Evolutionary conservation across 345 rosid genomes (phyloP), one percentile per base, ranked within the genome.

Genomic region (Atalantia buxifolia): DNA sequence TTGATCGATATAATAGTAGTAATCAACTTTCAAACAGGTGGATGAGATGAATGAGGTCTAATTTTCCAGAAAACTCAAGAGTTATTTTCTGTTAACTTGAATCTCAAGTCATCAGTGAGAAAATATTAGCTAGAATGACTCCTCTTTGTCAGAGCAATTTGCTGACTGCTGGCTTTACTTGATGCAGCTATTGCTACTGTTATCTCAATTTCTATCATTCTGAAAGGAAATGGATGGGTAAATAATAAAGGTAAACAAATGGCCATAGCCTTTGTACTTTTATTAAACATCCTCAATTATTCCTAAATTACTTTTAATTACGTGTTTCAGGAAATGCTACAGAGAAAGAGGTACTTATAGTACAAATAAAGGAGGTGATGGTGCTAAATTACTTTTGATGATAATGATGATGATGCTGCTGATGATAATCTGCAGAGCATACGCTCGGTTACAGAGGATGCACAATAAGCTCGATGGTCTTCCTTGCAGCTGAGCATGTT

Each of bases 181-280:
- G 30, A 22, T 56, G 70, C 82, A 84, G 84, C 74, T 68, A 79
- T 79, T 81, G 84, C 83, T 35, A 72, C 84, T 56, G 83, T 79
- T 79, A 57, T 76, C 57, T 76, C 67, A 16, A 73, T 84, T 56
- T 69, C 84, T 69, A 78, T 62, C 33, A 31, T 31, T 31, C 33
- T 31, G 33, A 31, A 31, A 31, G 33, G 33, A 31, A 4, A 31
- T 31, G 83, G 87, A 69, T 31, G 76, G 13, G 87, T 70, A 36
- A 70, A 55, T 27, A 67, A 79, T 45, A 79, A 78, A 66, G 73
- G 84, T 81, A 76, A 59, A 71, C 22, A 18, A 50, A 18, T 50
- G 30, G 57, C 28, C 22, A 69, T 9, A 25, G 10, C 12, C 30
- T 45, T 31, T 38, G 55, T 40, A 3, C 42, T 10, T 42, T 40